These are phyloP conservation scores for Stemphylium lycopersici DNA, from an alignment of 2,329 filamentous ascomycete species.

Conservation along the genomic window DNA sequence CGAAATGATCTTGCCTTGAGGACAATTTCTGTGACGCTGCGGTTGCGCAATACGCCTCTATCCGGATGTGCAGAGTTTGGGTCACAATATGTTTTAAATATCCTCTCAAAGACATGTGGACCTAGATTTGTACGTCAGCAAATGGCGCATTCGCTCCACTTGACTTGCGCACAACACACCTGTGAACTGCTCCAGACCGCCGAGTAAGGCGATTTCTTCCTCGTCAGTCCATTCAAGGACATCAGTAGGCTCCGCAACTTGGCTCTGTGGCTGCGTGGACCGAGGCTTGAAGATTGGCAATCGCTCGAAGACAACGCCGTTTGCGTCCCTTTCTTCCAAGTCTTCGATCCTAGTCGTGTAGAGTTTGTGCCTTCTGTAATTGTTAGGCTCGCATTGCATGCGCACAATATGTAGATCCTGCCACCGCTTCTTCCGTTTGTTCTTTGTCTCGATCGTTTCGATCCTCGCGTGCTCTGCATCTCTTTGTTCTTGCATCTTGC, in stretches of 20 bases:
- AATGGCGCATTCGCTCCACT: not conserved
- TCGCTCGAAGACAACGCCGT: constrained; percentile 50
- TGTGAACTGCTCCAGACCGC: constrained; percentile 31
- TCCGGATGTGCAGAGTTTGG: constrained; percentile 4
- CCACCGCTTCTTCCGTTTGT: constrained; percentile 32
- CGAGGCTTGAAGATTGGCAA: constrained; percentile 46
- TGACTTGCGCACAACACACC: constrained; percentile 23
- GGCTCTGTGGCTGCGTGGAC: constrained; percentile 25
- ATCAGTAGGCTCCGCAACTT: constrained; percentile 13
- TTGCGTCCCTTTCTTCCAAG: constrained; percentile 43
- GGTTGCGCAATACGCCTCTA: constrained; percentile 31
- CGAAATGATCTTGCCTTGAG: constrained; percentile 30
- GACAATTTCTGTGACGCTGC: constrained; percentile 38
- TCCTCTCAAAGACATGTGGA: constrained; percentile 33
- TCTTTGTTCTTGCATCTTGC: constrained; percentile 10
- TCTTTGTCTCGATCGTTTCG: not conserved
- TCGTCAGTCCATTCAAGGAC: constrained; percentile 38
- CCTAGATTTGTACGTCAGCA: constrained; percentile 17
- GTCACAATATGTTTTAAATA: constrained; percentile 37
- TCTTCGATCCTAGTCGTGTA: constrained; percentile 20
- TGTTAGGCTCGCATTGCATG: constrained; percentile 33
- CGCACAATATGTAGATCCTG: constrained; percentile 36
- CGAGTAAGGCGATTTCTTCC: constrained; percentile 42
- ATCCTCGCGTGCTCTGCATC: constrained; percentile 5
- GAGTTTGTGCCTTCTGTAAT: constrained; percentile 12